Percentiles rank a stretch among this genome's conserved stretches.
phyloP scores from a whole-genome alignment of 1,284 basidiomycete species.

The Wolfiporia cocos region DNA sequence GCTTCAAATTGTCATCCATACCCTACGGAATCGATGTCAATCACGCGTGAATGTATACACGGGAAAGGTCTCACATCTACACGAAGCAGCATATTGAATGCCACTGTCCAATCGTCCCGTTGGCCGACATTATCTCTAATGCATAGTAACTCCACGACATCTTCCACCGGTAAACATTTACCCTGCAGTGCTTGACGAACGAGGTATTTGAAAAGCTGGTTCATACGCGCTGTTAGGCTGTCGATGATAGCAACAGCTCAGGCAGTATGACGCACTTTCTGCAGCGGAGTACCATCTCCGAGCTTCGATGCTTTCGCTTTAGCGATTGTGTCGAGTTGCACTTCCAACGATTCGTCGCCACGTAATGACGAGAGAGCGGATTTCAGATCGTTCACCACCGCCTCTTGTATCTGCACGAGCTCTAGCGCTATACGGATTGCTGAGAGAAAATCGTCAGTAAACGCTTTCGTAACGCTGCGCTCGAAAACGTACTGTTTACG shows the following conservation, averaged over 20 bases:
- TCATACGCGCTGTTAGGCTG: background rate
- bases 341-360: slow-evolving; percentile 58
- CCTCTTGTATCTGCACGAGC: slow-evolving; percentile 69
- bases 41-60: background rate
- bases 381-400: slow-evolving; percentile 54
- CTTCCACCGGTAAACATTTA: slow-evolving; percentile 61
- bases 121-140: slow-evolving; percentile 57
- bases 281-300: slow-evolving; percentile 35
- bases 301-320: slow-evolving; percentile 48
- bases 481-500: too few species aligned
- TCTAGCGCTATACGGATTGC: slow-evolving; percentile 72
- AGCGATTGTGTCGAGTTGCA: slow-evolving; percentile 56
- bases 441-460: slow-evolving; percentile 21
- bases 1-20: slow-evolving; percentile 62
- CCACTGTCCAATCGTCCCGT: slow-evolving; percentile 58
- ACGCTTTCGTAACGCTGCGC: slow-evolving; percentile 3
- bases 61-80: slow-evolving; percentile 37
- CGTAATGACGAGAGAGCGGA: slow-evolving; percentile 39
- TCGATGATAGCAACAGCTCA: background rate
- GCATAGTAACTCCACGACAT: slow-evolving; percentile 64
- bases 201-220: slow-evolving; percentile 59
- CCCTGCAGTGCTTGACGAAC: slow-evolving; percentile 64
- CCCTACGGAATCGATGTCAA: slow-evolving; percentile 32
- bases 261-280: slow-evolving; percentile 30
- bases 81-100: slow-evolving; percentile 54